phyloP scores from a whole-genome alignment of 2,329 filamentous ascomycete species.

The Atkinsonella hypoxylon region DNA sequence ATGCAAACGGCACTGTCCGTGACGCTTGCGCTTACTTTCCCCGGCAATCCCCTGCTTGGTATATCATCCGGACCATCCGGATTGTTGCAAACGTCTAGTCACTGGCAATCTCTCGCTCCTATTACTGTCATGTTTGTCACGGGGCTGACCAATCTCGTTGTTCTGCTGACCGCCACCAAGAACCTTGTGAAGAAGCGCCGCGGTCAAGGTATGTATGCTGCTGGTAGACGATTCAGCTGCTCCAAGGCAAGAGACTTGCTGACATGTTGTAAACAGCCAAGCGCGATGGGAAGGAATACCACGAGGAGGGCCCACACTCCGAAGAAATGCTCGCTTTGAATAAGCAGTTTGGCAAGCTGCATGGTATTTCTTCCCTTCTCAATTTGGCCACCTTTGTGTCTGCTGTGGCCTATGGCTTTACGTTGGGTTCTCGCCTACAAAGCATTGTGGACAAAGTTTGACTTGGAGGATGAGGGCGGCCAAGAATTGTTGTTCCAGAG shows the following conservation, averaged over 20 bases:
- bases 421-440: conserved; percentile 52
- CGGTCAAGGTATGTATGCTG: conserved; percentile 52
- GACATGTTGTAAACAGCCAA: conserved; percentile 43
- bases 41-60: conserved; percentile 43
- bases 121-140: conserved; percentile 59
- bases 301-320: conserved; percentile 67
- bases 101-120: conserved; percentile 54
- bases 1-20: conserved; percentile 68
- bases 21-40: conserved; percentile 68
- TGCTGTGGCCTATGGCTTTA: conserved; percentile 65
- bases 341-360: conserved; percentile 64
- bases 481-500: neutral
- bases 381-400: conserved; percentile 62
- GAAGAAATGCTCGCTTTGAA: conserved; percentile 74
- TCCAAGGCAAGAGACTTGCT: conserved; percentile 4
- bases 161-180: conserved; percentile 65
- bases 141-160: conserved; percentile 55
- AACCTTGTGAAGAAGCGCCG: conserved; percentile 64
- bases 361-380: conserved; percentile 69
- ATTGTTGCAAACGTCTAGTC: conserved; percentile 47
- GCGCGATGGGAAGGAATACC: conserved; percentile 78
- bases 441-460: conserved; percentile 20
- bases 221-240: neutral
- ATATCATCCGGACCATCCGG: conserved; percentile 37
- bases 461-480: neutral